These are phyloP conservation scores for Neonectria magnoliae DNA, from an alignment of 2,329 filamentous ascomycete species.

Conservation along the genomic window DNA sequence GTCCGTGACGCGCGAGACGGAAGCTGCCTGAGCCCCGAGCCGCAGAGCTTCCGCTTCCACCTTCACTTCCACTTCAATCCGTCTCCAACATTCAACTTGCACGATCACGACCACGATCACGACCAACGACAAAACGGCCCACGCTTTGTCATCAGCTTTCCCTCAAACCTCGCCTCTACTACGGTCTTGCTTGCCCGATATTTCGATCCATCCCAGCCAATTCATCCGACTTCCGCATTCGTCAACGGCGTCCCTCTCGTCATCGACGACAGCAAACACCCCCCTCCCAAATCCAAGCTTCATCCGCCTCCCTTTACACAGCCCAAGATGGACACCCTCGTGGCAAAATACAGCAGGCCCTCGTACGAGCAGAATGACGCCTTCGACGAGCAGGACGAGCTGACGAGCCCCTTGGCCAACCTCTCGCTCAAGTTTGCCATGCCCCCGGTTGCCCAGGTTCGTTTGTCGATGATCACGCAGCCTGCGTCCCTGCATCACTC, in stretches of 20 bases:
- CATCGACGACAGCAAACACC: constrained; percentile 8
- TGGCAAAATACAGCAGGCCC: constrained; percentile 89
- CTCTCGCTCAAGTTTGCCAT: constrained; percentile 94
- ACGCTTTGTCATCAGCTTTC: neutral
- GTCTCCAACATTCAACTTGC: neutral
- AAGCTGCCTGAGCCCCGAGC: constrained; percentile 55
- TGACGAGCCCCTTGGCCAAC: constrained; percentile 76
- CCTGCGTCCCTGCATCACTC: neutral
- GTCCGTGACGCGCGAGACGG: constrained; percentile 54
- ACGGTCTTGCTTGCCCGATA: neutral
- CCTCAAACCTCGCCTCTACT: neutral
- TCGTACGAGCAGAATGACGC: constrained; percentile 77
- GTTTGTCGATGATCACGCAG: constrained; percentile 46
- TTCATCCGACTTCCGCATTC: neutral
- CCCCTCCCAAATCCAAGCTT: neutral
- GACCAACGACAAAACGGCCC: neutral
- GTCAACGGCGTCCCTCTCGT: constrained; percentile 5
- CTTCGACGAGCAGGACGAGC: constrained; percentile 76
- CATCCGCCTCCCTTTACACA: constrained; percentile 21
- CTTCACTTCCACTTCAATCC: neutral
- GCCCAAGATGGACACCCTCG: constrained; percentile 84
- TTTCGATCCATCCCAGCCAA: neutral
- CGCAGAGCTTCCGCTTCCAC: constrained; percentile 24
- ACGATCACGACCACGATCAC: constrained; percentile 1
- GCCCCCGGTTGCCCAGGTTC: constrained; percentile 89